These are phyloP conservation scores for Alloteropsis semialata DNA, from an alignment of 176 grass and related monocot genomes.

Conservation along the genomic window DNA sequence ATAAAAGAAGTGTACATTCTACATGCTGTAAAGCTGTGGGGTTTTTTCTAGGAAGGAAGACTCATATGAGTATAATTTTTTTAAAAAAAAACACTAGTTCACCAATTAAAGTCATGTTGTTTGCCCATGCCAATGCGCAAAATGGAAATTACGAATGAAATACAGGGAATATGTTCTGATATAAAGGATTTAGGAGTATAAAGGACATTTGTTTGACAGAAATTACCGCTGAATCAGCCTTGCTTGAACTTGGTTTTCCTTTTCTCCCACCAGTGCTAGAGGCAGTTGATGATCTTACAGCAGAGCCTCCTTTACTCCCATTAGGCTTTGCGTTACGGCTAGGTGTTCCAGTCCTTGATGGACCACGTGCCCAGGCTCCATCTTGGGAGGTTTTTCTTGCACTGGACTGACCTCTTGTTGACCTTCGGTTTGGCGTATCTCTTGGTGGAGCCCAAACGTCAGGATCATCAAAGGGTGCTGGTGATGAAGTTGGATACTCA, in stretches of 20 bases:
- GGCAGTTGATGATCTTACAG: conserved; percentile 44
- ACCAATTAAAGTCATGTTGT: neutral
- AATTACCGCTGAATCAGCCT: conserved; percentile 67
- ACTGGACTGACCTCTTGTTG: conserved; percentile 54
- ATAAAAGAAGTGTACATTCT: neutral
- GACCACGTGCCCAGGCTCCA: conserved; percentile 73
- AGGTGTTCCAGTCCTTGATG: conserved; percentile 59
- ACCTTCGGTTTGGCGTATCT: conserved; percentile 58
- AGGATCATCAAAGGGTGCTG: conserved; percentile 79
- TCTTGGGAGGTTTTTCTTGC: conserved; percentile 72
- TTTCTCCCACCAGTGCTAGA: conserved; percentile 61
- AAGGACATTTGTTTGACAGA: neutral
- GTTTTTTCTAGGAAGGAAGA: neutral
- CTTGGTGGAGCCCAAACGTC: conserved; percentile 92
- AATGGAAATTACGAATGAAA: neutral
- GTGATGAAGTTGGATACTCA: conserved; percentile 77
- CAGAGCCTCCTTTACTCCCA: conserved; percentile 52
- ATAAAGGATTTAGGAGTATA: neutral
- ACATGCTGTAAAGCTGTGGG: neutral
- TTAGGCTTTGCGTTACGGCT: conserved; percentile 65
- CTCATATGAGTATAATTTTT: neutral
- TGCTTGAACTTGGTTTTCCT: conserved; percentile 70
- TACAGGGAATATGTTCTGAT: neutral
- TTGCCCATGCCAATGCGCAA: neutral
- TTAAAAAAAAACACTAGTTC: conserved; percentile 6